Evolutionary conservation across 495 filamentous ascomycete species (phyloP).

Genomic region (Penicillium ochrochloron): DNA sequence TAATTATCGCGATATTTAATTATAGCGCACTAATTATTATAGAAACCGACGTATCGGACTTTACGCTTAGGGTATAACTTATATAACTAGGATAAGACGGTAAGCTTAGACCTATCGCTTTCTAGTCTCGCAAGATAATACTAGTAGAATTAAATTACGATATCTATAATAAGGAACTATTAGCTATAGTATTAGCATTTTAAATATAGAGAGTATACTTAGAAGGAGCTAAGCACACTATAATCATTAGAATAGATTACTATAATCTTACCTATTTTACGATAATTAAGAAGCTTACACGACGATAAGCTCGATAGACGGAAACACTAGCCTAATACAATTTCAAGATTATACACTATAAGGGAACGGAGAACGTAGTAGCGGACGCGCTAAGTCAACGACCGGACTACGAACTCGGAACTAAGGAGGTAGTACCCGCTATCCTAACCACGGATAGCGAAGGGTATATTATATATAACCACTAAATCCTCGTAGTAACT

Average conservation of each 20-base stretch:
- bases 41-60: not conserved
- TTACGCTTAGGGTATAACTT: not conserved
- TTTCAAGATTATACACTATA: conserved; percentile 10
- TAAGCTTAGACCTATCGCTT: conserved; percentile 8
- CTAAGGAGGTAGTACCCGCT: not conserved
- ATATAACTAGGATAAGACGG: conserved; percentile 4
- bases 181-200: conserved; percentile 12
- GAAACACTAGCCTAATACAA: conserved; percentile 6
- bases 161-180: conserved; percentile 9
- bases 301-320: conserved; percentile 6
- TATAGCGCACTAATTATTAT: conserved; percentile 3
- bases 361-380: not conserved
- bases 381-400: not conserved
- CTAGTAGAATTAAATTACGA: conserved; percentile 3
- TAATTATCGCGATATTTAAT: not conserved
- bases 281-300: not conserved
- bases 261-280: conserved; percentile 7
- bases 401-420: not conserved
- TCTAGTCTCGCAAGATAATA: conserved; percentile 8
- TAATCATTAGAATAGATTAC: conserved; percentile 1
- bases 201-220: conserved; percentile 3
- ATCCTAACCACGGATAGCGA: not conserved
- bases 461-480: conserved; percentile 2
- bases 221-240: conserved; percentile 7
- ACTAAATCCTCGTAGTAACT: conserved; percentile 1